Conservation (phyloP, 1,284 basidiomycete genomes). For the Trichosporon sp. region DNA sequence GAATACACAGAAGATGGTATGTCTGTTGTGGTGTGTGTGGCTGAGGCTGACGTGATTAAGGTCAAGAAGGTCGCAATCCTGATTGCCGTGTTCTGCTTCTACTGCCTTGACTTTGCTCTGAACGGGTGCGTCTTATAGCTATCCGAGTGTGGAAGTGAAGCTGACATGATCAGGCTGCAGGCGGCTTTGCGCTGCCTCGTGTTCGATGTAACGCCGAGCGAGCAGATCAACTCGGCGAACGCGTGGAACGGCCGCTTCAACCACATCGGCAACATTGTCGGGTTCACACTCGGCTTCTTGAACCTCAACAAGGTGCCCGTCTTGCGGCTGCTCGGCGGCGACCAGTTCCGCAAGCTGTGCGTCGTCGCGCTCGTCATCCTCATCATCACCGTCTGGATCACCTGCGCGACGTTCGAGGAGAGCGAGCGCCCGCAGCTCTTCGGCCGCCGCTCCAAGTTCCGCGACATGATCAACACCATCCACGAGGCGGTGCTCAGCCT, state of each 20-base stretch:
- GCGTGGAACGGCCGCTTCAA: conserved; percentile 98
- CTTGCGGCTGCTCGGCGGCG: conserved; percentile 76
- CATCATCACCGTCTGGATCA: conserved; percentile 75
- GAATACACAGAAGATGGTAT: conserved; percentile 59
- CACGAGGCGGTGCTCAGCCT: conserved; percentile 65
- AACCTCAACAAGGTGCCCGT: conserved; percentile 71
- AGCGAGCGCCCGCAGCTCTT: conserved; percentile 57
- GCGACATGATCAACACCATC: conserved; percentile 71
- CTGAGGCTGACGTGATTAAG: conserved; percentile 47
- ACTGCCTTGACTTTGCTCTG: conserved; percentile 87
- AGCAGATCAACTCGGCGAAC: conserved; percentile 85
- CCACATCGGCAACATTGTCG: conserved; percentile 89
- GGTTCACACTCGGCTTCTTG: conserved; percentile 86
- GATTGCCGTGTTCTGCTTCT: conserved; percentile 87
- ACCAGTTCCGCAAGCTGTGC: conserved; percentile 94
- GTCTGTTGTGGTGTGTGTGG: conserved; percentile 30
- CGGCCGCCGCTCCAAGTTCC: conserved; percentile 39
- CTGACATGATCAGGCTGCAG: conserved; percentile 61
- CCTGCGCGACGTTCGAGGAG: conserved; percentile 76
- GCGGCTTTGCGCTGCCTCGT: conserved; percentile 87
- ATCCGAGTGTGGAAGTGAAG: neutral
- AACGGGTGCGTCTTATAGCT: conserved; percentile 55
- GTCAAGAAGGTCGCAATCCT: conserved; percentile 67
- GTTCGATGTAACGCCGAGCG: conserved; percentile 78
- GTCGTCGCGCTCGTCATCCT: conserved; percentile 77